A percentile compares a stretch with the other conserved stretches of the same genome.
Evolutionary conservation across 129 eudicot species (phyloP).

Genomic region (Tagetes patula): DNA sequence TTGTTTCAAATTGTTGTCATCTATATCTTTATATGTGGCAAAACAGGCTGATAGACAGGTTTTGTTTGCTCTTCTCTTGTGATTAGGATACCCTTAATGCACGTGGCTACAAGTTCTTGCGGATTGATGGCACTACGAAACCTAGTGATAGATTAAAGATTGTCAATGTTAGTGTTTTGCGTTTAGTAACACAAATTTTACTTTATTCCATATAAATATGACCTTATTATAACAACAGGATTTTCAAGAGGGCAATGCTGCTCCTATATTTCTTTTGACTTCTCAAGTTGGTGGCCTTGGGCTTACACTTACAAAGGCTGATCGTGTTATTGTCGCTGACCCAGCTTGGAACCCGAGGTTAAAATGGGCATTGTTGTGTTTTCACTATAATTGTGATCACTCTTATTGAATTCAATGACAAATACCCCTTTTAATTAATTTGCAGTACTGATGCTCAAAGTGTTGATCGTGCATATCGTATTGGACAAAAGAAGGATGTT

Average conservation of each 20-base stretch:
- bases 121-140: slow-evolving; percentile 98
- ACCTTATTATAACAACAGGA: slow-evolving; percentile 50
- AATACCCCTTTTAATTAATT: not conserved
- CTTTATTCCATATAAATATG: not conserved
- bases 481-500: slow-evolving; percentile 94
- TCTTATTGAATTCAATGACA: not conserved
- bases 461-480: slow-evolving; percentile 93
- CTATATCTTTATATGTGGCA: not conserved
- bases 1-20: not conserved
- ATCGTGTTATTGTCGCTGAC: slow-evolving; percentile 96
- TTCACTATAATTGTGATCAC: not conserved
- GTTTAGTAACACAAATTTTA: not conserved
- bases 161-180: slow-evolving; percentile 61
- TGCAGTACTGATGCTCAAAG: slow-evolving; percentile 96
- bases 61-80: slow-evolving; percentile 5
- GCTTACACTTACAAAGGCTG: slow-evolving; percentile 92
- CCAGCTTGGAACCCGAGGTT: slow-evolving; percentile 99
- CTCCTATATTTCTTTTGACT: slow-evolving; percentile 88
- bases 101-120: slow-evolving; percentile 56
- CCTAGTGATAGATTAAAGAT: slow-evolving; percentile 69
- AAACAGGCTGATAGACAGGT: not conserved
- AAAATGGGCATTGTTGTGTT: not conserved
- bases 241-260: slow-evolving; percentile 87
- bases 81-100: slow-evolving; percentile 60
- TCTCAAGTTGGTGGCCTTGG: slow-evolving; percentile 99